phyloP scores from a whole-genome alignment of 805 yeast species.

The Ogataea kodamae region DNA sequence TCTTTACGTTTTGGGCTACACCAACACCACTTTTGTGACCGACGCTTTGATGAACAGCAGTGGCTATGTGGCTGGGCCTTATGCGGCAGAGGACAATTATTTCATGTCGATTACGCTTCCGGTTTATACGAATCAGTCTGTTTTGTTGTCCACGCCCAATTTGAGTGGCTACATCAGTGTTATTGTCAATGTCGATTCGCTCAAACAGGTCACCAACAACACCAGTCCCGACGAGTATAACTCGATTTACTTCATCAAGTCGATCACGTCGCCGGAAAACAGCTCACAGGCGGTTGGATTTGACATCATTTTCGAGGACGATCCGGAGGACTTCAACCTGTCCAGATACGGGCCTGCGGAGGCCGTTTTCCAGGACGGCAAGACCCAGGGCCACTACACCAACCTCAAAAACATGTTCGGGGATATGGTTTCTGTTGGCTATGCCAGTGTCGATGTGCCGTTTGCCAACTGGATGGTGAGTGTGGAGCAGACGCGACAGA shows the following conservation, averaged over 20 bases:
- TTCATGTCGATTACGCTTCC: conserved; percentile 78
- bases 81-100: conserved; percentile 42
- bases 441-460: conserved; percentile 40
- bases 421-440: conserved; percentile 53
- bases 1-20: conserved; percentile 30
- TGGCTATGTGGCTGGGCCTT: conserved; percentile 69
- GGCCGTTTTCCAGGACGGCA: conserved; percentile 17
- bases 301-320: conserved; percentile 38
- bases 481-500: conserved; percentile 58
- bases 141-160: conserved; percentile 52
- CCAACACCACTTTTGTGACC: conserved; percentile 34
- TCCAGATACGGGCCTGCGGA: conserved; percentile 23
- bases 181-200: conserved; percentile 43
- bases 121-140: conserved; percentile 68
- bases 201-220: conserved; percentile 39
- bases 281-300: conserved; percentile 33
- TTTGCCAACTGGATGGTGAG: conserved; percentile 67
- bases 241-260: conserved; percentile 26
- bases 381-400: conserved; percentile 40
- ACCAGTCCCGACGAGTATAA: conserved; percentile 39
- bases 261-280: conserved; percentile 22
- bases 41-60: conserved; percentile 37
- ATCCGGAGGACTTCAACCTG: conserved; percentile 7
- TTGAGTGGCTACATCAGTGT: conserved; percentile 72
- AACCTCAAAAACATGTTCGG: conserved; percentile 36